A percentile compares a stretch with the other conserved stretches of the same genome.
These are phyloP conservation scores for Talaromyces wortmannii DNA, from an alignment of 495 filamentous ascomycete genomes.

Conservation along the genomic window DNA sequence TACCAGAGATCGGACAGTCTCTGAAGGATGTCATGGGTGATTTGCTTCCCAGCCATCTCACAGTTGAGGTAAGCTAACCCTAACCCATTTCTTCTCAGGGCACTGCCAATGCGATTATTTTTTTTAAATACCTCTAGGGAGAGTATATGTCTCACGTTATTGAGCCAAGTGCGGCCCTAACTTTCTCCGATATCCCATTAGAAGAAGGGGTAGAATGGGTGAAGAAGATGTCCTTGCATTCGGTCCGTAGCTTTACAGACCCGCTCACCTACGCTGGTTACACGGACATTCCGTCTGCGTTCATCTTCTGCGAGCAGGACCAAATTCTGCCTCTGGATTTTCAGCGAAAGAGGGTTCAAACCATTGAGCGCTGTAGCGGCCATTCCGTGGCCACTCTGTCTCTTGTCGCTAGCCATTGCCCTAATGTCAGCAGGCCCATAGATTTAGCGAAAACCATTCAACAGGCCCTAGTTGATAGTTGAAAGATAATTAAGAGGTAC, in stretches of 20 bases:
- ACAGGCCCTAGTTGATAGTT: not conserved
- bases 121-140: not conserved
- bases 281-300: slow-evolving; percentile 17
- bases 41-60: slow-evolving; percentile 19
- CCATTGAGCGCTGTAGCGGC: not conserved
- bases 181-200: not conserved
- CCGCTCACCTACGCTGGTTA: not conserved
- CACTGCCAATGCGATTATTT: not conserved
- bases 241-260: not conserved
- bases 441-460: not conserved
- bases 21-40: slow-evolving; percentile 20
- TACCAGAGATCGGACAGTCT: slow-evolving; percentile 18
- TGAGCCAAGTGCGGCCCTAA: not conserved
- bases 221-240: not conserved
- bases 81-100: not conserved
- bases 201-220: not conserved
- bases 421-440: not conserved
- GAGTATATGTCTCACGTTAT: slow-evolving; percentile 1
- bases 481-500: not conserved
- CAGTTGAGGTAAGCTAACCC: slow-evolving; percentile 15
- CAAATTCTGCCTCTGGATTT: slow-evolving; percentile 15
- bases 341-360: slow-evolving; percentile 8
- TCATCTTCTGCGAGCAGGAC: slow-evolving; percentile 25
- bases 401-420: slow-evolving; percentile 1
- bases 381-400: not conserved